Evolutionary conservation across 192 early-diverging fungal species (phyloP), one percentile per base, ranked within the genome.

Genomic region (Dimargaris xerosporica): DNA sequence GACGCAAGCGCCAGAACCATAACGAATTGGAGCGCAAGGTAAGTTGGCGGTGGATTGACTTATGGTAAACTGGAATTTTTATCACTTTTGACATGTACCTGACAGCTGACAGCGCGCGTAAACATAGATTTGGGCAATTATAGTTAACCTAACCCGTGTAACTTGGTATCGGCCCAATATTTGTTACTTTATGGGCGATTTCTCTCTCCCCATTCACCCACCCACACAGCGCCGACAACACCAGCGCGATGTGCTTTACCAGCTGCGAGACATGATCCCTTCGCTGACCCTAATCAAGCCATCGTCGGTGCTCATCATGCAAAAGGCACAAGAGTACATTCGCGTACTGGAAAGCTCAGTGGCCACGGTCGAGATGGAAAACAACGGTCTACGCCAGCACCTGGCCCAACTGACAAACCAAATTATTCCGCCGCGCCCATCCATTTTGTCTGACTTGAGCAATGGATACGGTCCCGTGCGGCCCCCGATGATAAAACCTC

Each of bases 11-110:
- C 0, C 65, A 69, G 12, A 77, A 77, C 31, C 75, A 77, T 58
- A 77, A 77, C 29, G 75, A 77, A 52, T 66, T 77, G 42, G 75
- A 77, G 45, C 72, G 75, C 44, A 73, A 73, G 69, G 75, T 73
- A 71, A 66, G 63, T 42, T 29, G 21, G 28, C 21, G 28, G 23
- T 52, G 28, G 9, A 23, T 28, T 52, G 2, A 28, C 23, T 43
- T 7, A 43, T 42, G 39, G 34, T 44, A 0, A 44, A 0, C 45
- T 31, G 16, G 15, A 29, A 29, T 19, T 23, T 16, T 29, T 6
- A 21, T 3, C 16, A 15, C 60, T 39, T 11, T 61, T 46, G 19
- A 5, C 25, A 54, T 39, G 3, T 7, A 7, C 34, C 34, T 7
- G 34, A 39, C 34, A 7, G 34, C 34, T 39, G 34, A 39, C 7